Percentiles rank a stretch among this genome's conserved stretches.
Conservation (phyloP, 495 filamentous ascomycete species). For the Trichoderma erinaceum region DNA sequence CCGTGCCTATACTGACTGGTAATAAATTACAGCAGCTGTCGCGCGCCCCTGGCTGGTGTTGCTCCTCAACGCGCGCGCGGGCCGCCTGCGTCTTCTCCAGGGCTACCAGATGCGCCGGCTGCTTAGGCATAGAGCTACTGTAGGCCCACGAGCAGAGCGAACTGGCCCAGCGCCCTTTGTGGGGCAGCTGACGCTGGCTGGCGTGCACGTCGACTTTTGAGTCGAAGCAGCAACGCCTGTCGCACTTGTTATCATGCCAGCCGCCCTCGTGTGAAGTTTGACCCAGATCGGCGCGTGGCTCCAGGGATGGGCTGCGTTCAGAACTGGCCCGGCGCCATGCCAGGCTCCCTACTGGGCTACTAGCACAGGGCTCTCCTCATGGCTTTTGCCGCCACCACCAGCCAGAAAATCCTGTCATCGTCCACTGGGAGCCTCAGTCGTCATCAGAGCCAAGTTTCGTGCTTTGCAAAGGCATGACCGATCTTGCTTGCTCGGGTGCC, state of each 20-base stretch:
- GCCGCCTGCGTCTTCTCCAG: no score
- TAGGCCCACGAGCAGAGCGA: not conserved
- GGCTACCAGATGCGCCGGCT: no score
- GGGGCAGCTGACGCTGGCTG: no score
- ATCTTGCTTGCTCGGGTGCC: not conserved
- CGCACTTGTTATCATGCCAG: not conserved
- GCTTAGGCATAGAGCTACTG: not conserved
- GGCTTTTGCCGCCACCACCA: not conserved
- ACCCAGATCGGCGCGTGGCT: constrained; percentile 19
- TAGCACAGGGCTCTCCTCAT: not conserved
- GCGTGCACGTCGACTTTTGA: no score
- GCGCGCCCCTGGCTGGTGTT: no score
- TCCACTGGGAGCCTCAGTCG: not conserved
- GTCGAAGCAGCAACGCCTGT: not conserved
- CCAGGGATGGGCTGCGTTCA: constrained; percentile 7
- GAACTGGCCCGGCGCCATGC: not conserved
- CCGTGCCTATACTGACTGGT: no score
- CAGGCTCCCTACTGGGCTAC: not conserved
- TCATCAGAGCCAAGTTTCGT: not conserved
- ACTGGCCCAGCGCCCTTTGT: not conserved
- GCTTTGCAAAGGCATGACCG: no score
- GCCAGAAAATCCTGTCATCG: not conserved
- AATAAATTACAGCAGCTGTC: no score
- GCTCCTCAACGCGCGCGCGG: no score
- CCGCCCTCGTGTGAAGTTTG: not conserved